Evolutionary conservation across 768 basidiomycete genomes (phyloP), one percentile per base, ranked within the genome.

Genomic region (Tricholoma furcatifolium): DNA sequence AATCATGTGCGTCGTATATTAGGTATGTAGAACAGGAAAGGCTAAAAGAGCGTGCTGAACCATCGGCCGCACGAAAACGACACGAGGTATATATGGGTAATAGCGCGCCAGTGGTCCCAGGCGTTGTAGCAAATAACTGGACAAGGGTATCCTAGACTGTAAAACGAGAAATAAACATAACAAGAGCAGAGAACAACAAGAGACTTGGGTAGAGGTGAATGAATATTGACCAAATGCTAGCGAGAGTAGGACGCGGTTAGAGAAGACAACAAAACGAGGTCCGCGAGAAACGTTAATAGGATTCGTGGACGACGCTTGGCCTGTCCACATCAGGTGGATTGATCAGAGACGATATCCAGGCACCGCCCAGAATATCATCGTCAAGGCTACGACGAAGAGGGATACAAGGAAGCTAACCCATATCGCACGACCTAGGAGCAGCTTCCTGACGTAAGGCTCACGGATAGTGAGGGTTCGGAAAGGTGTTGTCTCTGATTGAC

Each of bases 401-500:
- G 87, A 80, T 39, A 95, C 89, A 32, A 96, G 77, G 32, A 91
- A 74, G 43, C 81, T 80, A 50, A 98, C 91, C 93, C 94, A 97
- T 51, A 96, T 81, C 7, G 95, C 92, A 31, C 97, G 87, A 9
- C 93, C 90, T 15, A 92, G 66, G 7, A 98, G 79, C 12, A 99
- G 78, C 68, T 92, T 95, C 72, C 83, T 85, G 60, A 99, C 95
- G 66, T 98, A 98, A 23, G 90, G 89, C 69, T 99, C 96, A 48
- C 88, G 85, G 51, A 99, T 93, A 39, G 79, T 81, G 48, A 98
- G 87, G 5, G 92, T 93, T 51, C 91, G 86, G 84, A 98, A 98
- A 2, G 96, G 95, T 10, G 94, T 97, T 36, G 95, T 97, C 69
- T 98, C 97, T 40, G 93, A 95, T 68, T 91, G 91, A 55, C 86